Base-by-base conservation (phyloP, 164 flowering plant genomes). In the Vitis vinifera region DNA sequence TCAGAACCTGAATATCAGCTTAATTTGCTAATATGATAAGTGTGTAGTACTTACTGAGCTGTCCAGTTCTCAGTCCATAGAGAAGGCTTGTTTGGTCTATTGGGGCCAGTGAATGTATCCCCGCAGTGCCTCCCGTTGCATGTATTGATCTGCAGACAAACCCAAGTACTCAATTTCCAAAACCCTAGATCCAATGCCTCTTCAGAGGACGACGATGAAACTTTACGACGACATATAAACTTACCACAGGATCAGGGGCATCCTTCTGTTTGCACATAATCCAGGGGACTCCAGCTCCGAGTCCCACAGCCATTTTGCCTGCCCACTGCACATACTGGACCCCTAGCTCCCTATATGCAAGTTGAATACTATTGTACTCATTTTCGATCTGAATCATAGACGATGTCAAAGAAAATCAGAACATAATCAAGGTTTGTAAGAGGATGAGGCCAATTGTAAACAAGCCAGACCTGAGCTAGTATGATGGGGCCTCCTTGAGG, bases 11-110 rank as follows among this genome's bases (percentile, higher is more conserved):
- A 50, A 10, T 9, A 15, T 51, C 59, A 30, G 8, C 44, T 37
- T 37, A 7, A 37, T 6, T 50, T 11, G 14, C 51, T 47, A 63
- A 60, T 48, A 37, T 29, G 55, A n/a, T 8, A n/a, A 9, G 56
- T 50, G 51, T 23, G 0, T 15, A 12, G 30, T 60, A 72, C 97
- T 81, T 67, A 92, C 98, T 89, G 97, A 68, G 94, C 93, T 61
- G 98, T 95, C 98, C 98, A 95, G 74, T 93, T 95, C 80, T 95
- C 99, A 17, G 98, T 90, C 98, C 98, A 93, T 2, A 95, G 57
- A 31, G 80, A 37, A 30, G 99, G 99, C 76, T 96, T 96, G 78
- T 81, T 23, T 13, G 93, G 91, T 16, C 50, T 78, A 63, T 96
- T 93, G 23, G 98, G 98, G 4, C 99, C 99, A 13, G 74, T 74